Evolutionary conservation across 208 protist genomes (phyloP).

Genomic region (Trypanosoma melophagium): DNA sequence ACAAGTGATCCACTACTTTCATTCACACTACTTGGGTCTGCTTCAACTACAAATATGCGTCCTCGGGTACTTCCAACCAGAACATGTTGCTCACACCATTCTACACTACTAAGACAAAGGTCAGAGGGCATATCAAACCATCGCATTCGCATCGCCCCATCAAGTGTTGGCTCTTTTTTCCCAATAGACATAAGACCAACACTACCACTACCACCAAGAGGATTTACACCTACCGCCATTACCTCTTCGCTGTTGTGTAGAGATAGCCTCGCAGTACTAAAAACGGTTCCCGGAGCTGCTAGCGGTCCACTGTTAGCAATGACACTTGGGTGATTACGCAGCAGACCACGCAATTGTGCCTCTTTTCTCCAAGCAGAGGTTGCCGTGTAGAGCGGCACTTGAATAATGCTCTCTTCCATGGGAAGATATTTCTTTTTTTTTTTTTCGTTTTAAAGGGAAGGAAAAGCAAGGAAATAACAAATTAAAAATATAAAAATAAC

Average conservation of each 20-base stretch:
- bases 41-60: slow-evolving; percentile 58
- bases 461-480: slow-evolving; percentile 5
- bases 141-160: slow-evolving; percentile 48
- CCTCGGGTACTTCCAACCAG: slow-evolving; percentile 70
- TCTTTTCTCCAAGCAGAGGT: slow-evolving; percentile 65
- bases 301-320: slow-evolving; percentile 40
- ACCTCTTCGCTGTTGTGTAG: slow-evolving; percentile 65
- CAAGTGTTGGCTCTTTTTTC: slow-evolving; percentile 32
- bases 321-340: slow-evolving; percentile 76
- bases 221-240: slow-evolving; percentile 60
- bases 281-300: slow-evolving; percentile 49
- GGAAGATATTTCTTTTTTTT: slow-evolving; percentile 1
- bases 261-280: slow-evolving; percentile 52
- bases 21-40: slow-evolving; percentile 27
- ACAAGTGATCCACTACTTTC: slow-evolving; percentile 36
- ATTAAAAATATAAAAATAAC: background rate
- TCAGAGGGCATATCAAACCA: slow-evolving; percentile 69
- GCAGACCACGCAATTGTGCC: slow-evolving; percentile 74
- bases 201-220: slow-evolving; percentile 43
- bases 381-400: slow-evolving; percentile 61
- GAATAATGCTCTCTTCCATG: slow-evolving; percentile 72
- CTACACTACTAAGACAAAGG: slow-evolving; percentile 38
- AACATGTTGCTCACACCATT: slow-evolving; percentile 66
- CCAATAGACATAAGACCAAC: slow-evolving; percentile 64
- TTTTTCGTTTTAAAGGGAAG: no score